Percentiles rank a stretch among this genome's conserved stretches.
Conservation (phyloP, 306 rosid species). For the Acacia confusa region DNA sequence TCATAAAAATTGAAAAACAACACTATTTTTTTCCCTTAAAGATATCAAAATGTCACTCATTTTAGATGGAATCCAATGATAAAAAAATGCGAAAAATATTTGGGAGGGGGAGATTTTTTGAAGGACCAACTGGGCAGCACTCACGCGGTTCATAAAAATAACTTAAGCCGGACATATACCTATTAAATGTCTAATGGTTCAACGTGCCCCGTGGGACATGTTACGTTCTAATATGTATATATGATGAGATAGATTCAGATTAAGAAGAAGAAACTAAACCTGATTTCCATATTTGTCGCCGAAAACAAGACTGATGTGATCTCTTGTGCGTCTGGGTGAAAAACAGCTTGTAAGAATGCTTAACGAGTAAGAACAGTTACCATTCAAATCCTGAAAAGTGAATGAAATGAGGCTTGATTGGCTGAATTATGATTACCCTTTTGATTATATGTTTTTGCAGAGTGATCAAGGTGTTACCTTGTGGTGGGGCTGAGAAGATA, state of each 20-base stretch:
- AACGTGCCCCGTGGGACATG: too few species aligned
- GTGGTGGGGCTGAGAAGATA: constrained; percentile 34
- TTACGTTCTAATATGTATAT: too few species aligned
- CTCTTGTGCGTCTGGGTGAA: constrained; percentile 69
- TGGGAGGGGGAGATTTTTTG: too few species aligned
- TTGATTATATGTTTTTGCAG: background rate
- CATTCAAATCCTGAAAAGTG: background rate
- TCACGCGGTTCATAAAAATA: too few species aligned
- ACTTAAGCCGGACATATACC: too few species aligned
- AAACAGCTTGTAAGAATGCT: constrained; percentile 67
- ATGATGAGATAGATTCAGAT: background rate
- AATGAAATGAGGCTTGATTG: background rate
- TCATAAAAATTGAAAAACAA: too few species aligned
- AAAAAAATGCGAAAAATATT: too few species aligned
- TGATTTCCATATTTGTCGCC: constrained; percentile 88
- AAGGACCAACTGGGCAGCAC: too few species aligned
- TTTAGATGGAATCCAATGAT: too few species aligned
- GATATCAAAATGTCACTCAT: too few species aligned
- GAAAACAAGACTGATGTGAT: constrained; percentile 68
- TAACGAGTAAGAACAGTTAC: constrained; percentile 58
- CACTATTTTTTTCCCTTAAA: too few species aligned
- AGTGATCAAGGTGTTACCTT: background rate
- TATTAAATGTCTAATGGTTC: too few species aligned
- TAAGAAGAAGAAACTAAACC: constrained; percentile 37
- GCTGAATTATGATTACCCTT: background rate